Conservation (phyloP, 495 filamentous ascomycete genomes). For the Hypoxylon lenormandii region DNA sequence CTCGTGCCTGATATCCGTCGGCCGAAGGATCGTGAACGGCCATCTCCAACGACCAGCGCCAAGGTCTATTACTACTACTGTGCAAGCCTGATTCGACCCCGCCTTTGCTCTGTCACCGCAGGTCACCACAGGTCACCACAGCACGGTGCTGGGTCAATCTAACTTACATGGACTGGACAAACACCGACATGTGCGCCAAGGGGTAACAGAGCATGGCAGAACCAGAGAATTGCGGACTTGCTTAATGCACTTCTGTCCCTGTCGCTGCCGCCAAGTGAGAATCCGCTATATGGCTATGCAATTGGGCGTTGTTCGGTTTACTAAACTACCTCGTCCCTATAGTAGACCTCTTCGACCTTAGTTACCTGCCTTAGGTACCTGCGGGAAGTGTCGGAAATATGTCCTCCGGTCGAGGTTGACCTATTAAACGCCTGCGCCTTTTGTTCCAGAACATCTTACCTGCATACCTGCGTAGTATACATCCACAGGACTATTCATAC, state of each 20-base stretch:
- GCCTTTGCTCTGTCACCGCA: slow-evolving; percentile 36
- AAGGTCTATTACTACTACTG: slow-evolving; percentile 40
- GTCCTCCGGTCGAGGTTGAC: slow-evolving; percentile 4
- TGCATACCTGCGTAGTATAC: slow-evolving; percentile 22
- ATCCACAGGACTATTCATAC: slow-evolving; percentile 28
- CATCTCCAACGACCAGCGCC: slow-evolving; percentile 39
- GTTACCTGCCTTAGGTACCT: too few relatives aligned
- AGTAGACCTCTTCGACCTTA: slow-evolving; percentile 11
- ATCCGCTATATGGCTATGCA: slow-evolving; percentile 9
- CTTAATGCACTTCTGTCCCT: slow-evolving; percentile 11
- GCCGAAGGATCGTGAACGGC: slow-evolving; percentile 39
- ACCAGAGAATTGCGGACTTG: slow-evolving; percentile 6
- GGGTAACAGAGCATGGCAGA: slow-evolving; percentile 5
- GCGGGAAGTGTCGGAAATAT: slow-evolving; percentile 5
- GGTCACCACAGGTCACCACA: too few relatives aligned
- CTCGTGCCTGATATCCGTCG: slow-evolving; percentile 37
- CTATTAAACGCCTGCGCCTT: slow-evolving; percentile 13
- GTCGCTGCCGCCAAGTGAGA: slow-evolving; percentile 13
- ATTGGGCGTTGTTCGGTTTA: slow-evolving; percentile 1
- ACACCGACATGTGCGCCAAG: slow-evolving; percentile 42
- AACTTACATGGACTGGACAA: slow-evolving; percentile 38
- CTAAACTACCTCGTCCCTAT: not conserved
- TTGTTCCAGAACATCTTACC: slow-evolving; percentile 36
- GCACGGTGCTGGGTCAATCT: slow-evolving; percentile 46
- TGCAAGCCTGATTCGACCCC: slow-evolving; percentile 32